Evolutionary conservation across 176 grass and related monocot species (phyloP).

Genomic region (Phoenix dactylifera): DNA sequence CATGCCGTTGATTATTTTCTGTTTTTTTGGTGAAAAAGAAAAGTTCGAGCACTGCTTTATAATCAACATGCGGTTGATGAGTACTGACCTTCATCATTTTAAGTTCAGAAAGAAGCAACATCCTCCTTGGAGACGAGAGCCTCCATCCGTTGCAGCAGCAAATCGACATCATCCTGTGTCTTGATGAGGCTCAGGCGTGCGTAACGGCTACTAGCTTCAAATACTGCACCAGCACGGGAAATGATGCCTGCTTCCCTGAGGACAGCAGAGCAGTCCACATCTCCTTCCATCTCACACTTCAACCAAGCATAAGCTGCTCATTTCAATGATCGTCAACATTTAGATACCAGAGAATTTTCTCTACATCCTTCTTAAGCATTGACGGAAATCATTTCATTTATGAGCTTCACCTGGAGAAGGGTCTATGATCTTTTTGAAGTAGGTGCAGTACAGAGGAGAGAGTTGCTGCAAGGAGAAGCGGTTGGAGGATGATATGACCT

Average conservation of each 20-base stretch:
- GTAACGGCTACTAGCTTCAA: constrained; percentile 25
- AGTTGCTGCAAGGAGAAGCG: constrained; percentile 66
- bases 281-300: constrained; percentile 68
- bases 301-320: constrained; percentile 71
- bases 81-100: too few species aligned
- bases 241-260: constrained; percentile 43
- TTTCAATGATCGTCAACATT: neutral
- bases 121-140: constrained; percentile 33
- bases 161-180: constrained; percentile 54
- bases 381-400: too few species aligned
- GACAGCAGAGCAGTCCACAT: constrained; percentile 36
- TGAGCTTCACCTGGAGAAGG: constrained; percentile 52
- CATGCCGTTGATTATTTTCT: too few species aligned
- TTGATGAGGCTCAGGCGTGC: constrained; percentile 58
- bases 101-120: constrained; percentile 9
- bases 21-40: too few species aligned
- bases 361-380: neutral
- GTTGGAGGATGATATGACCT: constrained; percentile 32
- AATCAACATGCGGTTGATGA: constrained; percentile 12
- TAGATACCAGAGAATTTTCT: too few species aligned
- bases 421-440: constrained; percentile 38
- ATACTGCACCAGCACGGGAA: constrained; percentile 5
- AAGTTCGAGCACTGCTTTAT: too few species aligned
- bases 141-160: constrained; percentile 40
- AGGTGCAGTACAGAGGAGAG: constrained; percentile 47